Base-by-base conservation (phyloP, 805 yeast genomes). In the Candida ascalaphidarum region DNA sequence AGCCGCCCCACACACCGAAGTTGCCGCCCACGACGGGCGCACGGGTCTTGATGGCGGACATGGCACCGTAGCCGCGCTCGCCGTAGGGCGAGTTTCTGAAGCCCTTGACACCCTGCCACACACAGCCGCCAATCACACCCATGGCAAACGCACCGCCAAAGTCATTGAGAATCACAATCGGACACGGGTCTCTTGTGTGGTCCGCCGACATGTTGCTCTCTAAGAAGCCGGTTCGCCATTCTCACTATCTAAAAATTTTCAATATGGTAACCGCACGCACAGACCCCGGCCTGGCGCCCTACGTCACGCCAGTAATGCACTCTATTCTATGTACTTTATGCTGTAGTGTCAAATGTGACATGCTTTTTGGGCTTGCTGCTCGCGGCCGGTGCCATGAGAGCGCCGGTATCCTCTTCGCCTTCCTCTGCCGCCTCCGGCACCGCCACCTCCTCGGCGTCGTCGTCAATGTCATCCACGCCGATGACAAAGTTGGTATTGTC, bases 1-100 rank as follows among this genome's bases (percentile, higher is more conserved):
- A 66, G 36, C 98, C 98, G 69, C 98, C 98, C 98, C 98, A 92
- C 22, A 84, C 95, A 65, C 98, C 98, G 50, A 92, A 89, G 61
- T 92, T 92, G 51, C 98, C 98, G 42, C 98, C 98, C 31, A 89
- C 86, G 27, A 89, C 96, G 22, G 99, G 99, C 2, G 96, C 97
- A 58, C 98, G 74, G 29, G 96, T 84, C 53, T 85, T 85, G 44
- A 92, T 81, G 22, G 97, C 96, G 23, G 83, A 68, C 31, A 89
- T 52, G 13, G 95, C 83, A 32, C 98, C 97, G 34, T 74, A 58
- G 48, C 94, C 71, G 64, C 98, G 77, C 61, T 92, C 98, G 35
- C 98, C 98, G 44, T 79, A 71, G 31, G 99, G 98, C 9, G 96
- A 86, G 70, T 92, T 92, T 58, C 98, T 75, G 71, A 92, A 92